A percentile compares a stretch with the other conserved stretches of the same genome.
phyloP scores from a whole-genome alignment of 2,329 filamentous ascomycete genomes.

The Mycogone perniciosa region DNA sequence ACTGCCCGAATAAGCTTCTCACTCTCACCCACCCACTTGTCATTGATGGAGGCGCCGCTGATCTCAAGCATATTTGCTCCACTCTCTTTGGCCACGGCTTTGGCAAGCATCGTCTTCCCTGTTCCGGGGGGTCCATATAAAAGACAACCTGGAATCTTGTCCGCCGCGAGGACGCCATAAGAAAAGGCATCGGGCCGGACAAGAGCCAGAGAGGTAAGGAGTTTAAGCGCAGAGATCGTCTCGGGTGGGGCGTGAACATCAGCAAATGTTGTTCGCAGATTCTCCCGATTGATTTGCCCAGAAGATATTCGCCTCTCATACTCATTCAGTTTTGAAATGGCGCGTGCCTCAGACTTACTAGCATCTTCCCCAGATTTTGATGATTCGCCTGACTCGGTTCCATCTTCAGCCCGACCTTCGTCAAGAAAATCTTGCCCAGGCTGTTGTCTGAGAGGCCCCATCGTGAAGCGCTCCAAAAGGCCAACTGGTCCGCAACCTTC shows the following conservation, averaged over 20 bases:
- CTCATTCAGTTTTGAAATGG: slow-evolving; percentile 51
- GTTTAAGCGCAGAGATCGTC: slow-evolving; percentile 81
- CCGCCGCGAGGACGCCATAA: slow-evolving; percentile 86
- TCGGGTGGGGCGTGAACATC: slow-evolving; percentile 79
- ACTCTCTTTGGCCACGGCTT: slow-evolving; percentile 62
- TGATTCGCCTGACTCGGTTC: slow-evolving; percentile 19
- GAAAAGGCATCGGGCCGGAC: slow-evolving; percentile 89
- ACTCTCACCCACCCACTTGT: slow-evolving; percentile 93
- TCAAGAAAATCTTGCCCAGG: slow-evolving; percentile 26
- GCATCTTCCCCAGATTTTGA: slow-evolving; percentile 26
- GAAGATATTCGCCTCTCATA: slow-evolving; percentile 78
- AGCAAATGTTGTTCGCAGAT: slow-evolving; percentile 79
- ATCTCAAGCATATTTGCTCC: slow-evolving; percentile 76
- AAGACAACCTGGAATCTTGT: slow-evolving; percentile 84
- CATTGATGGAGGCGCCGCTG: slow-evolving; percentile 83
- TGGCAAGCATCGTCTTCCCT: slow-evolving; percentile 64
- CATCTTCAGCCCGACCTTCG: slow-evolving; percentile 22
- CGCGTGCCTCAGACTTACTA: slow-evolving; percentile 19
- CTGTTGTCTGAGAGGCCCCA: slow-evolving; percentile 28
- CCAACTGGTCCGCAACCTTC: slow-evolving; percentile 19
- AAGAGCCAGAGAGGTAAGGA: slow-evolving; percentile 80
- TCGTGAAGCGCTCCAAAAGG: slow-evolving; percentile 26
- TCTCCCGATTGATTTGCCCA: slow-evolving; percentile 74
- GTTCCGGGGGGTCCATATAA: slow-evolving; percentile 84
- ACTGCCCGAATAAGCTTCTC: slow-evolving; percentile 95